phyloP scores from a whole-genome alignment of 2,329 filamentous ascomycete genomes.

The Sphaerulina populicola region DNA sequence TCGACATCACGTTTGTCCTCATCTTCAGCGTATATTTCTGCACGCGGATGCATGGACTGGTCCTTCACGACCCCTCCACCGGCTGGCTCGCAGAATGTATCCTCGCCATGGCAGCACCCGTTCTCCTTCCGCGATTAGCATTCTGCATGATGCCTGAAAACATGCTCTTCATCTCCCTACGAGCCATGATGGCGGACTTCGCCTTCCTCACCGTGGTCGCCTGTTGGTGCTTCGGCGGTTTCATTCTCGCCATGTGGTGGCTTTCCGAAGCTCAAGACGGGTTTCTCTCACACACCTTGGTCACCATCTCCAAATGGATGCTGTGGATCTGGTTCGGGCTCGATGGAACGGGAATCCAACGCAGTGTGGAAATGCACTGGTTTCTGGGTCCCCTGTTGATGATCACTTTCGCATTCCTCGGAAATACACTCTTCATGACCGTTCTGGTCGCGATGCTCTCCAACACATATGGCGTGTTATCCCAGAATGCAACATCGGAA shows the following conservation, averaged over 20 bases:
- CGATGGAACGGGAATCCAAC: conserved; percentile 55
- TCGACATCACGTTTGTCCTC: conserved; percentile 68
- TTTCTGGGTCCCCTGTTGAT: conserved; percentile 71
- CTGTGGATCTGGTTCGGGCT: conserved; percentile 88
- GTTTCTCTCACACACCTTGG: conserved; percentile 34
- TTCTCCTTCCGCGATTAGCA: conserved; percentile 68
- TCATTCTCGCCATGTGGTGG: conserved; percentile 71
- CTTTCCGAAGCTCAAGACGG: conserved; percentile 53
- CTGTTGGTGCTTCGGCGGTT: conserved; percentile 76
- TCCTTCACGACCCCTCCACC: conserved; percentile 35
- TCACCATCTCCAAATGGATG: conserved; percentile 83
- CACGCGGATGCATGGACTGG: conserved; percentile 58
- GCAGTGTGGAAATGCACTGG: conserved; percentile 63
- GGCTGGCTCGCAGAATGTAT: conserved; percentile 57
- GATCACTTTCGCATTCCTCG: conserved; percentile 76
- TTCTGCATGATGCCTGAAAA: conserved; percentile 80
- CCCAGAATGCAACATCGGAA: conserved; percentile 68
- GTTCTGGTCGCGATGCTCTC: conserved; percentile 80
- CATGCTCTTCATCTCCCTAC: conserved; percentile 69
- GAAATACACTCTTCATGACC: conserved; percentile 81
- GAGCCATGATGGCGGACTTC: conserved; percentile 81
- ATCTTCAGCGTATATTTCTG: conserved; percentile 63
- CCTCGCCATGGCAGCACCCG: conserved; percentile 68
- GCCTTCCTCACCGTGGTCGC: conserved; percentile 66
- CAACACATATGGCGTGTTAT: conserved; percentile 73